A percentile compares a stretch with the other conserved stretches of the same genome.
These are phyloP conservation scores for Pancytospora philotis DNA, from an alignment of 371 early-diverging fungal species.

Conservation along the genomic window DNA sequence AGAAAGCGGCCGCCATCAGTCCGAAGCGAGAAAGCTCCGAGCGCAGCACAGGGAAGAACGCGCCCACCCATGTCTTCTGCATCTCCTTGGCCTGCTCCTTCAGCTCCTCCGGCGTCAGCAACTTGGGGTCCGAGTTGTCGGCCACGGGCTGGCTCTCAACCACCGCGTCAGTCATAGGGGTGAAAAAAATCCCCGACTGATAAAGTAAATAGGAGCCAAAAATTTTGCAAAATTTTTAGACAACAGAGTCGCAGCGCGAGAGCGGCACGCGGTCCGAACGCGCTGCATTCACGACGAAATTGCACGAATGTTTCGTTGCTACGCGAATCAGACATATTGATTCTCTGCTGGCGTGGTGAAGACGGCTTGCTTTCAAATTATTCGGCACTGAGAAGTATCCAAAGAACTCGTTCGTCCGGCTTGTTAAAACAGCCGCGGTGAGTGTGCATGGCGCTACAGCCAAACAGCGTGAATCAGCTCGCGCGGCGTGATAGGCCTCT, in stretches of 20 bases:
- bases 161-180: neutral
- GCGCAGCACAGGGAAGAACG: slow-evolving; percentile 7
- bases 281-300: slow-evolving; percentile 80
- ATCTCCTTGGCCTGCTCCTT: slow-evolving; percentile 1
- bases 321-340: too few species aligned
- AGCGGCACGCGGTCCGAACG: neutral
- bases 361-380: too few species aligned
- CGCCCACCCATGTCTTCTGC: slow-evolving; percentile 14
- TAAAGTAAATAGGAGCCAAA: neutral
- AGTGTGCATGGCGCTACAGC: too few species aligned
- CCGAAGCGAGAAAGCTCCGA: neutral
- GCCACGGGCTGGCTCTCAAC: neutral
- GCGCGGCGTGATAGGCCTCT: too few species aligned
- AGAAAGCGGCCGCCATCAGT: slow-evolving; percentile 1
- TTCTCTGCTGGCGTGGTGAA: too few species aligned
- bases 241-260: neutral
- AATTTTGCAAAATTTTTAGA: neutral
- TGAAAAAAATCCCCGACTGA: neutral
- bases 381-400: too few species aligned
- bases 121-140: neutral
- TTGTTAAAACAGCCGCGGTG: too few species aligned
- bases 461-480: too few species aligned
- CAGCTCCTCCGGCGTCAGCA: slow-evolving; percentile 19
- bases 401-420: too few species aligned
- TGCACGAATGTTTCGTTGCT: too few species aligned